Conservation (phyloP, 495 filamentous ascomycete species). For the Peziza echinospora region DNA sequence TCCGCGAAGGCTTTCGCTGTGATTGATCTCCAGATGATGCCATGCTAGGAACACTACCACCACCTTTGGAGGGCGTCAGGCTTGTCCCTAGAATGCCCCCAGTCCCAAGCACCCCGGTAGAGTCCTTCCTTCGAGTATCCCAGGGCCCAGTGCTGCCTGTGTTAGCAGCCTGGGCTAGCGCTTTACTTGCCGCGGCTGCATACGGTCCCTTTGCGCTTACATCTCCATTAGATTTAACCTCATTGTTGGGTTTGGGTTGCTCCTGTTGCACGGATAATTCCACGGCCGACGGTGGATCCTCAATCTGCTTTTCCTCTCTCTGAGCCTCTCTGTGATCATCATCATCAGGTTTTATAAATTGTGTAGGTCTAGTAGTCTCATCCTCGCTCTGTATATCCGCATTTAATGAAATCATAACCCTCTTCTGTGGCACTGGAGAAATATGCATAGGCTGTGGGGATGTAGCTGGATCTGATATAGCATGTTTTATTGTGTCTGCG, state of each 20-base stretch:
- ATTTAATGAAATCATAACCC: too few relatives aligned
- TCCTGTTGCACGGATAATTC: slow-evolving; percentile 3
- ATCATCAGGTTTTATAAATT: too few relatives aligned
- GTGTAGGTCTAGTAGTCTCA: too few relatives aligned
- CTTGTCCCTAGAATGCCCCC: too few relatives aligned
- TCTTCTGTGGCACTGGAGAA: too few relatives aligned
- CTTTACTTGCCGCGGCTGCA: slow-evolving; percentile 6
- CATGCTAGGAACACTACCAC: neutral
- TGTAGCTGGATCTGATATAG: too few relatives aligned
- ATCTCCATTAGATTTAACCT: slow-evolving; percentile 18
- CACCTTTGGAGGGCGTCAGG: neutral
- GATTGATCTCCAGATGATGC: neutral
- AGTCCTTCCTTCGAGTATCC: slow-evolving; percentile 17
- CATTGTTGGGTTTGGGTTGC: slow-evolving; percentile 30
- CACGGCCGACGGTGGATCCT: slow-evolving; percentile 11
- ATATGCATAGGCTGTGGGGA: too few relatives aligned
- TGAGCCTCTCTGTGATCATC: slow-evolving; percentile 26
- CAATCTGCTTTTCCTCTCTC: slow-evolving; percentile 25
- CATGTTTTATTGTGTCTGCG: too few relatives aligned
- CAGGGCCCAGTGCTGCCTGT: slow-evolving; percentile 7
- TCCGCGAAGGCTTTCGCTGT: slow-evolving; percentile 6
- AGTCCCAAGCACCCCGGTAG: too few relatives aligned
- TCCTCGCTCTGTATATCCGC: too few relatives aligned
- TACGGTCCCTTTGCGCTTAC: slow-evolving; percentile 24
- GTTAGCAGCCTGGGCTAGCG: neutral